Conservation (phyloP, 2,329 filamentous ascomycete genomes). For the Xylariaceae sp. region DNA sequence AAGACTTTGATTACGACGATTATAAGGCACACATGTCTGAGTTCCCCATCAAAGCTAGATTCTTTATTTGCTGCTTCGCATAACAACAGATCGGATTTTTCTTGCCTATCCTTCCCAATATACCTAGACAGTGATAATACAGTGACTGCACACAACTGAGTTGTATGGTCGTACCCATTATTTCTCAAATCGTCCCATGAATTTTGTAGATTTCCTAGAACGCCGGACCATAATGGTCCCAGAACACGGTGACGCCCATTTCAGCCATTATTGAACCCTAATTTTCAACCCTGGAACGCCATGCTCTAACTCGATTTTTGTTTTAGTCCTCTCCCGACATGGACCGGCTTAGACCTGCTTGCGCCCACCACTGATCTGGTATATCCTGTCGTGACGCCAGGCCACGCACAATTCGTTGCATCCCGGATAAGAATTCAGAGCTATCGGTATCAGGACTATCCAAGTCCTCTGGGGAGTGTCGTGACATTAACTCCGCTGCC, state of each 20-base stretch:
- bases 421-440: constrained; percentile 48
- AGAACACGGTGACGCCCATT: neutral
- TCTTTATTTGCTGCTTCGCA: too few species aligned
- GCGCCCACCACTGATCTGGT: constrained; percentile 78
- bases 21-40: too few species aligned
- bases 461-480: constrained; percentile 6
- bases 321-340: constrained; percentile 37
- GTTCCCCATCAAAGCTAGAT: too few species aligned
- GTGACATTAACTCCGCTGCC: constrained; percentile 4
- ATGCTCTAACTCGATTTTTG: constrained; percentile 1
- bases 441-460: constrained; percentile 19
- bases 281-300: too few species aligned
- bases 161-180: too few species aligned
- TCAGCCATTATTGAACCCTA: neutral
- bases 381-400: constrained; percentile 70
- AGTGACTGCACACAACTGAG: neutral
- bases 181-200: too few species aligned
- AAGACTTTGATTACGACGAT: too few species aligned
- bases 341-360: constrained; percentile 61
- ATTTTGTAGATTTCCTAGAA: neutral
- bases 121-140: neutral
- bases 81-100: too few species aligned
- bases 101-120: neutral
- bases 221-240: neutral
- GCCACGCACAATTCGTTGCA: constrained; percentile 68